Evolutionary conservation across 2,329 filamentous ascomycete genomes (phyloP).

Genomic region (Claviceps digitariae): DNA sequence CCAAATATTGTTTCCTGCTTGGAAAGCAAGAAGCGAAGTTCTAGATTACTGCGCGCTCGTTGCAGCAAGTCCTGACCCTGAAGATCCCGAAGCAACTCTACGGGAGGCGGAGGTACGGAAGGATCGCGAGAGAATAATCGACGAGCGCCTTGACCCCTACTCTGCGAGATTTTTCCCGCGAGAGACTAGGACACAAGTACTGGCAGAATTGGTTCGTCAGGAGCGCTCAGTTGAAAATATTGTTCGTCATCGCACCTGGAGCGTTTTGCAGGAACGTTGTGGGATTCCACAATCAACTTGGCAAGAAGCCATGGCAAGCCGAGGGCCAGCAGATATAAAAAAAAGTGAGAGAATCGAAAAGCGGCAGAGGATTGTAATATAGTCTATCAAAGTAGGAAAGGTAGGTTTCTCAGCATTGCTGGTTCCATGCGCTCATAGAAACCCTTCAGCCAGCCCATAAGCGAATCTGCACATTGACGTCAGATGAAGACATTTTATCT

Average conservation of each 20-base stretch:
- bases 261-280: slow-evolving; percentile 63
- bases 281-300: slow-evolving; percentile 42
- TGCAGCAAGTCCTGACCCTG: slow-evolving; percentile 72
- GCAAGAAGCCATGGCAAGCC: slow-evolving; percentile 51
- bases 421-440: not conserved
- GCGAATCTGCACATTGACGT: not conserved
- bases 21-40: slow-evolving; percentile 72
- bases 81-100: slow-evolving; percentile 64
- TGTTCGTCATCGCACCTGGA: slow-evolving; percentile 72
- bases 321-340: slow-evolving; percentile 15
- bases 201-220: slow-evolving; percentile 61
- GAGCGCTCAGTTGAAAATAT: slow-evolving; percentile 68
- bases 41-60: slow-evolving; percentile 82
- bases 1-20: slow-evolving; percentile 71
- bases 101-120: slow-evolving; percentile 57
- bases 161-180: slow-evolving; percentile 66
- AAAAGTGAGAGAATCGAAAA: not conserved
- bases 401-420: not conserved
- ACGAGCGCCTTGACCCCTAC: slow-evolving; percentile 89
- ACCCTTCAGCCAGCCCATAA: not conserved
- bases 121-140: slow-evolving; percentile 59
- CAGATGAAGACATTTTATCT: not conserved
- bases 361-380: not conserved
- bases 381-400: not conserved
- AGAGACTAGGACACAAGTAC: slow-evolving; percentile 66